Evolutionary conservation across 2,329 filamentous ascomycete genomes (phyloP), one percentile per base, ranked within the genome.

Genomic region (Fusarium heterosporum): DNA sequence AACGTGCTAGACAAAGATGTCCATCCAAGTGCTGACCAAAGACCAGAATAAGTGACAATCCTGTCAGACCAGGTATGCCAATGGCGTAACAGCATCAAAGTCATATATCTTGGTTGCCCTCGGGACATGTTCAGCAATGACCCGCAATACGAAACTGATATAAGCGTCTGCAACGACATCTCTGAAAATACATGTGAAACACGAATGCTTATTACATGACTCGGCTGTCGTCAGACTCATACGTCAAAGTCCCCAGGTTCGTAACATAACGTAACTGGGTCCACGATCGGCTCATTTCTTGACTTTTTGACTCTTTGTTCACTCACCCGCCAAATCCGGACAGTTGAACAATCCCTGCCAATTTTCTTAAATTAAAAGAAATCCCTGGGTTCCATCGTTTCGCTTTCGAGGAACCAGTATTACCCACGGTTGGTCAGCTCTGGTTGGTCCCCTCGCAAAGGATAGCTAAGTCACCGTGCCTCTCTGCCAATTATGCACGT

Each of bases 231-330:
- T 55, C 53, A 66, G 54, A 53, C 56, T 68, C 56, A 61, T 56
- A 61, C 65, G 50, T 60, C 60, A 43, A 68, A 54, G 19, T 47
- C 68, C 55, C 55, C 55, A 57, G 52, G 34, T 55, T 68, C 50
- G 42, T 52, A 25, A 39, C 12, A 53, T 55, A 55, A 61, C 48
- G 55, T 53, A 46, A 61, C 29, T 60, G 59, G 59, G 55, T 62
- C 62, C 47, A 19, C 49, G 64, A 72, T 70, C 61, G 59, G 41
- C 64, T 69, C 69, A 72, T 72, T 42, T 55, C 47, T 36, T 51
- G 47, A 34, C 39, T 55, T 51, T 48, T 39, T 49, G 26, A 11
- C 26, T 45, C 22, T 39, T 39, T 14, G 8, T 26, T 14, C 34
- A n/a, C 32, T 34, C 43, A 38, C 14, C 32, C 51, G 32, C 41